These are phyloP conservation scores for Solanum hybrid DNA, from an alignment of 305 asterid genomes.

Conservation along the genomic window DNA sequence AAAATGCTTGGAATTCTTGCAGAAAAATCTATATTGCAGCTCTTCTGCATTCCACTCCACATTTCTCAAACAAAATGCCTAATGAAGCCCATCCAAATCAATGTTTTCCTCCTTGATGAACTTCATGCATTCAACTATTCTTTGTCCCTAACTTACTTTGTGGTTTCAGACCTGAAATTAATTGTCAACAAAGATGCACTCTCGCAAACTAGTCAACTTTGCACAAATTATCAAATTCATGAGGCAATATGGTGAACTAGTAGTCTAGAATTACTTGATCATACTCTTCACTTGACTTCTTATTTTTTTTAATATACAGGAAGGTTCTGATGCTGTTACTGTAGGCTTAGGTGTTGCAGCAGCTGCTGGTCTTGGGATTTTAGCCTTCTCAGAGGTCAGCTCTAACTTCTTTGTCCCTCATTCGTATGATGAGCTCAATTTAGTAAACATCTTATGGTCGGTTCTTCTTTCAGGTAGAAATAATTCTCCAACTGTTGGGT, in stretches of 20 bases:
- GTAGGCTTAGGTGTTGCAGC: conserved; percentile 62
- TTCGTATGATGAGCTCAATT: background rate
- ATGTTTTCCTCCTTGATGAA: background rate
- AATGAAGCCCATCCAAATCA: background rate
- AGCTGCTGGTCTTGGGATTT: conserved; percentile 68
- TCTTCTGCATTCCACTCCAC: background rate
- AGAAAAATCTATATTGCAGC: background rate
- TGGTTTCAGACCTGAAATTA: background rate
- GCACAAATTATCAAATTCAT: background rate
- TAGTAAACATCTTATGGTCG: background rate
- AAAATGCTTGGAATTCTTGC: background rate
- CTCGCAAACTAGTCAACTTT: background rate
- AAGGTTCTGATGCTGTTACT: conserved; percentile 44
- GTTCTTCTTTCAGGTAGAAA: conserved; percentile 57
- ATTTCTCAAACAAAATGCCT: background rate
- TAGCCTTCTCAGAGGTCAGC: conserved; percentile 75
- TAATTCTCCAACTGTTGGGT: conserved; percentile 79
- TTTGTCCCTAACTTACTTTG: background rate
- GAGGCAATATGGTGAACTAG: background rate
- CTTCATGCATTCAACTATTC: background rate
- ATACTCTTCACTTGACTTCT: background rate
- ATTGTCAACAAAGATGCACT: background rate
- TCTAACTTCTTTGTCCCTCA: background rate
- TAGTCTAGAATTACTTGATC: background rate
- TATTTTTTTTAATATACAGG: conserved; percentile 35